Conservation (phyloP, 352 stramenopile species). For the Phytophthora podocarpi region DNA sequence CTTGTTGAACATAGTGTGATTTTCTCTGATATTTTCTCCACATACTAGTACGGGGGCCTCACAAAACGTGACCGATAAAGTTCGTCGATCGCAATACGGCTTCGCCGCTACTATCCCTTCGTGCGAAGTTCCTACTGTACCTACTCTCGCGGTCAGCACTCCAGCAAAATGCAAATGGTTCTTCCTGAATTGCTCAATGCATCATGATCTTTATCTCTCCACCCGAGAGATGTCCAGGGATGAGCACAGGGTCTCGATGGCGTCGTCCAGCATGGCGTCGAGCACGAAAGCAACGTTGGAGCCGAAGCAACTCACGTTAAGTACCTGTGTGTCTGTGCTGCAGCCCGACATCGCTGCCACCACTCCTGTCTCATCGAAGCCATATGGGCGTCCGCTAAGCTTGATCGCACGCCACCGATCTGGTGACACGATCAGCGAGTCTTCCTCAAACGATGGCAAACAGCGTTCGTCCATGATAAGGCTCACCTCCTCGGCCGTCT, state of each 20-base stretch:
- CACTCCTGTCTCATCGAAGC: constrained; percentile 88
- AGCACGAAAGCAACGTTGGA: constrained; percentile 87
- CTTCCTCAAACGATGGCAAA: constrained; percentile 66
- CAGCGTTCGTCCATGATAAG: constrained; percentile 79
- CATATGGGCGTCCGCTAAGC: constrained; percentile 76
- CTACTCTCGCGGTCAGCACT: constrained; percentile 13
- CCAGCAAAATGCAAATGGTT: constrained; percentile 12
- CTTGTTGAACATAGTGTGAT: constrained; percentile 43
- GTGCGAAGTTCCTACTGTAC: constrained; percentile 31
- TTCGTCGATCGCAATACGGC: constrained; percentile 8
- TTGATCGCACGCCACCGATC: constrained; percentile 89
- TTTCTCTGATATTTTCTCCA: constrained; percentile 27
- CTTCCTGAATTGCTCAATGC: constrained; percentile 2
- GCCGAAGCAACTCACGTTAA: constrained; percentile 87
- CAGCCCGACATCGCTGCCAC: constrained; percentile 87
- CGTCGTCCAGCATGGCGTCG: constrained; percentile 77
- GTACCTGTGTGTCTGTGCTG: constrained; percentile 77
- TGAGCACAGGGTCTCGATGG: constrained; percentile 65
- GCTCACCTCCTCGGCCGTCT: constrained; percentile 85
- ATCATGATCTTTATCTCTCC: constrained; percentile 44
- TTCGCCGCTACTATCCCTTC: constrained; percentile 13
- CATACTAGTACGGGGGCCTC: constrained; percentile 2
- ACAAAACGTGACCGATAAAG: constrained; percentile 19
- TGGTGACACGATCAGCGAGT: constrained; percentile 81
- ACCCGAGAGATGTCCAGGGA: constrained; percentile 75